A percentile compares a stretch with the other conserved stretches of the same genome.
Evolutionary conservation across 495 filamentous ascomycete genomes (phyloP).

Genomic region (Ramalina intermedia): DNA sequence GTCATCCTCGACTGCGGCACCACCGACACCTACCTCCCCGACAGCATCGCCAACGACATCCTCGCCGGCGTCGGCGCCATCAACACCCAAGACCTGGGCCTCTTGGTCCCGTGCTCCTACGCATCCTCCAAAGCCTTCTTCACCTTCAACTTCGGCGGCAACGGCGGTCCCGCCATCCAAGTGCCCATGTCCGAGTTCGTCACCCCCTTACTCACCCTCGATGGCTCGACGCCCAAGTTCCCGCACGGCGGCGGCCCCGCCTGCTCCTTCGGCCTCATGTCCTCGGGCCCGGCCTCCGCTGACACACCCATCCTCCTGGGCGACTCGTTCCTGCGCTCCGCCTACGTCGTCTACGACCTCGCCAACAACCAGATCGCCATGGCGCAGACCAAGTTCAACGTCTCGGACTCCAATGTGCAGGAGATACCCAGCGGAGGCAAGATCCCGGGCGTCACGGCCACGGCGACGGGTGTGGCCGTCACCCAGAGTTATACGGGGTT

Average conservation of each 20-base stretch:
- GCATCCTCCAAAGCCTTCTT: conserved; percentile 38
- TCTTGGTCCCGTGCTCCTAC: conserved; percentile 56
- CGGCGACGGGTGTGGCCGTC: conserved; percentile 42
- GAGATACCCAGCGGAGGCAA: conserved; percentile 49
- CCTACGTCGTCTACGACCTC: conserved; percentile 81
- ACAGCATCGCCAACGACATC: conserved; percentile 43
- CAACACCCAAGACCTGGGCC: conserved; percentile 37
- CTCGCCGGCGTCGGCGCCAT: conserved; percentile 46
- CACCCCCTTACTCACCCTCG: conserved; percentile 33
- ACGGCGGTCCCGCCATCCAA: conserved; percentile 38
- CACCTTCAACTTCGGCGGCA: conserved; percentile 47
- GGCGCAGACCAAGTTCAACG: conserved; percentile 64
- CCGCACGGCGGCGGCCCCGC: conserved; percentile 37
- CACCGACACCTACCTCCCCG: conserved; percentile 58
- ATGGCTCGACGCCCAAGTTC: conserved; percentile 36
- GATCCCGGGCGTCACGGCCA: conserved; percentile 52
- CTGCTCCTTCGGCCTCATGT: conserved; percentile 55
- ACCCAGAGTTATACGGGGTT: conserved; percentile 14
- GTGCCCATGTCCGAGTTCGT: conserved; percentile 56
- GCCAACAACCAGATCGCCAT: conserved; percentile 68
- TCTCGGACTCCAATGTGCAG: conserved; percentile 42
- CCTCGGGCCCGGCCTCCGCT: conserved; percentile 32
- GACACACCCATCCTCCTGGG: conserved; percentile 49
- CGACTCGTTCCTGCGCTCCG: conserved; percentile 78
- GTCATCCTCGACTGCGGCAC: conserved; percentile 73